Base-by-base conservation (phyloP, 306 rosid species). In the Cucumis melo region DNA sequence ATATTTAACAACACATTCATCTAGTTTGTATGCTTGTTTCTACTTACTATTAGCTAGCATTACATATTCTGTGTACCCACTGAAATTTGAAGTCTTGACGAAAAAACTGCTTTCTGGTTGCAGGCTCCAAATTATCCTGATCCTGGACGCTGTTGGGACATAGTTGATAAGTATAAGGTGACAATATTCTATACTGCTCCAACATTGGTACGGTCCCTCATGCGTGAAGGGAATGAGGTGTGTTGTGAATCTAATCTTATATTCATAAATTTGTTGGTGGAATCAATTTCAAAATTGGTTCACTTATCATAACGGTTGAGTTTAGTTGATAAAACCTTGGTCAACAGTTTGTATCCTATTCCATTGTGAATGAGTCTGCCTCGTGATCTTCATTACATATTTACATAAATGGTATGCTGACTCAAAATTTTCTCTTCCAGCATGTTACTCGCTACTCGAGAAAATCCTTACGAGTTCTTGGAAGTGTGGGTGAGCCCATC, bases 401-500 rank as follows among this genome's bases (percentile, higher is more conserved):
- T 50, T 64, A 61, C 62, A 20, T 29, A 3, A 66, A 42, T 66
- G 59, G 76, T 72, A 27, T 72, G 60, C 51, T 59, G 56, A 41
- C 74, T 65, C 51, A 19, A 75, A 68, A 77, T 39, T 36, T 75
- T 78, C 57, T 81, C 7, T 0, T 86, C 90, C 99, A 95, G 99
- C 81, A 83, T 89, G 99, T 92, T 77, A 92, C 85, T 34, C 88
- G 90, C 77, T 87, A 88, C 97, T 86, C 93, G 0, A 86, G 98
- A 82, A 89, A 92, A 88, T 90, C 99, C 24, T 88, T 95, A 62
- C 85, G 99, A 60, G 89, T 95, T 29, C 87, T 95, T 62, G 99
- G 98, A 81, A 95, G 97, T 82, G 99, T 92, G 17, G 99, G 99
- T 39, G 99, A 95, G 87, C 99, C 99, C 77, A 95, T 95, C 81